Conservation (phyloP, 306 rosid genomes). For the Vachellia collinsii region DNA sequence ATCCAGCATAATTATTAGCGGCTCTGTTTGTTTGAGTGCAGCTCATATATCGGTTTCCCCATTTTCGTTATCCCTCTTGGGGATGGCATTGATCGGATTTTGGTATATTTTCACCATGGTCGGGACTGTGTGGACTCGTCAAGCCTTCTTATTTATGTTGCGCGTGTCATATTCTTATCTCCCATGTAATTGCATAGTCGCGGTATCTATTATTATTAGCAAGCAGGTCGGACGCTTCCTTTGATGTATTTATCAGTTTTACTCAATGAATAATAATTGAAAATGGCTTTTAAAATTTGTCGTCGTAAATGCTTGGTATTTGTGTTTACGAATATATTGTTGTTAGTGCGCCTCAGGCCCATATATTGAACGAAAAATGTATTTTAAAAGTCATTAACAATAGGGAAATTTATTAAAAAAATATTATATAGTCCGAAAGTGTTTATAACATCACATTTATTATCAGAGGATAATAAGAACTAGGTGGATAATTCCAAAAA, state of each 20-base stretch:
- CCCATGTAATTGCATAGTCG: slow-evolving; percentile 41
- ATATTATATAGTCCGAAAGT: background rate
- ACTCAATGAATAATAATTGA: slow-evolving; percentile 38
- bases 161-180: slow-evolving; percentile 43
- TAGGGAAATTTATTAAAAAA: background rate
- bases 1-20: slow-evolving; percentile 55
- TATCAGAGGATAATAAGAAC: too few species aligned
- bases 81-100: slow-evolving; percentile 36
- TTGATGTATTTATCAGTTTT: slow-evolving; percentile 41
- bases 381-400: too few species aligned
- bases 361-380: background rate
- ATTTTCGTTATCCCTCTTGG: slow-evolving; percentile 40
- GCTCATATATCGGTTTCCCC: slow-evolving; percentile 40
- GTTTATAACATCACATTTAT: background rate
- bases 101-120: slow-evolving; percentile 31
- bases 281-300: slow-evolving; percentile 21
- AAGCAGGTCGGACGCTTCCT: slow-evolving; percentile 37
- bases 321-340: background rate
- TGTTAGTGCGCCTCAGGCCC: background rate
- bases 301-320: background rate
- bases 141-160: slow-evolving; percentile 40
- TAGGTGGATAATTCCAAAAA: too few species aligned
- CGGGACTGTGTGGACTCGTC: slow-evolving; percentile 37
- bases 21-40: slow-evolving; percentile 54
- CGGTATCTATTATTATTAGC: slow-evolving; percentile 31